Base-by-base conservation (phyloP, 1,284 basidiomycete genomes). In the Garcileccinum viscosum region DNA sequence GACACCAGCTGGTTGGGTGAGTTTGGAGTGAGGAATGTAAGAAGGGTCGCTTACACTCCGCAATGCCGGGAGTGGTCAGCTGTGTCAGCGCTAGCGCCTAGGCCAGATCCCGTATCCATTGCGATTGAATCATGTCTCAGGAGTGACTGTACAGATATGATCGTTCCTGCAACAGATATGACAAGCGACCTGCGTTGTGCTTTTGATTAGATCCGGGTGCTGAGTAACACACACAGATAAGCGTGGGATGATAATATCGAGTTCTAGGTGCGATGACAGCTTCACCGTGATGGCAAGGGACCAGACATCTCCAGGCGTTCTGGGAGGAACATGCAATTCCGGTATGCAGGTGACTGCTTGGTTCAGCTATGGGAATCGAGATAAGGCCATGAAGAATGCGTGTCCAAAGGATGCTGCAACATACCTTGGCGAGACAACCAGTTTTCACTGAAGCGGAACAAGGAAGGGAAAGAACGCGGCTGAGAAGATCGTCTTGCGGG, bases 81-180 rank as follows among this genome's bases (percentile, higher is more conserved):
- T 50, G 47, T 44, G 22, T 56, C 60, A 62, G 32, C 47, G 62
- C 27, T 62, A 24, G n/a, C n/a, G 24, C 47, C n/a, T n/a, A 50
- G n/a, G 14, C 47, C 47, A 50, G 63, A 69, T 63, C 67, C 67
- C 74, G 74, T 69, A 69, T 40, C 19, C 35, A 67, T 76, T 71
- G 71, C 62, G 62, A 71, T 70, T 44, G 64, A 64, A 68, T 50
- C 17, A 17, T 38, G 50, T 63, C 50, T 40, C 35, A 64, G 47
- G 33, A 53, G 37, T 37, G 64, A 73, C 66, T 58, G 32, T 22
- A 37, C 35, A 14, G 24, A 19, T 19, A 50, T 50, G 11, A 32
- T 56, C 30, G 37, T 62, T 44, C n/a, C 22, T 14, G 19, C 27
- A 66, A 67, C 47, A 19, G 30, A 66, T 68, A 66, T 60, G n/a